Evolutionary conservation across 73 alveolate species (phyloP), one percentile per base, ranked within the genome.

Genomic region (Chromera velia): DNA sequence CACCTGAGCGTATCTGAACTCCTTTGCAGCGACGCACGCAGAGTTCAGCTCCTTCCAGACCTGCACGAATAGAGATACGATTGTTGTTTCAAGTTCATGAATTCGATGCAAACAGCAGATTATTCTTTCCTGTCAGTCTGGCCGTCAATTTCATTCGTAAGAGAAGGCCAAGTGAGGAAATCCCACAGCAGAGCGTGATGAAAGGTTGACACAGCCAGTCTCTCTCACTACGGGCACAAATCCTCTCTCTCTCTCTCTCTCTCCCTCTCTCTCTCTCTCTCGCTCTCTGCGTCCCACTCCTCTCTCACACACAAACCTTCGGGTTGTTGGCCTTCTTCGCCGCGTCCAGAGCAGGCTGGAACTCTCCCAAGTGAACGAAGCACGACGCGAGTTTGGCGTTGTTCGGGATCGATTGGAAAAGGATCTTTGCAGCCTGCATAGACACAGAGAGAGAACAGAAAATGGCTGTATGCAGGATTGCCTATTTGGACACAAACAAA

Each of bases 301-400:
- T 4, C n/a, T 47, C 75, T 69, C 65, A 74, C 75, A 64, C 68
- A 74, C 83, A 76, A 33, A 90, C 82, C 89, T 85, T 89, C 69
- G 88, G 94, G 80, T 90, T 89, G 89, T 89, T 89, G 62, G 92
- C 86, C 89, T 88, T 85, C 87, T 85, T 85, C 49, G 94, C 94
- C 10, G 94, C 94, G 27, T 88, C 85, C 48, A 89, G 85, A 19
- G 94, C 94, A 87, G 85, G 94, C 7, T 90, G 85, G 79, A 83
- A 89, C 81, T 89, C 89, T 78, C 89, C 89, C 48, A 89, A 84
- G 33, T 85, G 89, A 63, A 89, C 94, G 75, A 81, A 87, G 45
- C 94, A 89, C 33, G 90, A 81, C 55, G 94, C 94, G 45, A 89
- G 76, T 82, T 90, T 87, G 64, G 91, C 90, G 79, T 89, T 89